Base-by-base conservation (phyloP, 2,329 filamentous ascomycete genomes). In the Chrysoporthe deuterocubensis region DNA sequence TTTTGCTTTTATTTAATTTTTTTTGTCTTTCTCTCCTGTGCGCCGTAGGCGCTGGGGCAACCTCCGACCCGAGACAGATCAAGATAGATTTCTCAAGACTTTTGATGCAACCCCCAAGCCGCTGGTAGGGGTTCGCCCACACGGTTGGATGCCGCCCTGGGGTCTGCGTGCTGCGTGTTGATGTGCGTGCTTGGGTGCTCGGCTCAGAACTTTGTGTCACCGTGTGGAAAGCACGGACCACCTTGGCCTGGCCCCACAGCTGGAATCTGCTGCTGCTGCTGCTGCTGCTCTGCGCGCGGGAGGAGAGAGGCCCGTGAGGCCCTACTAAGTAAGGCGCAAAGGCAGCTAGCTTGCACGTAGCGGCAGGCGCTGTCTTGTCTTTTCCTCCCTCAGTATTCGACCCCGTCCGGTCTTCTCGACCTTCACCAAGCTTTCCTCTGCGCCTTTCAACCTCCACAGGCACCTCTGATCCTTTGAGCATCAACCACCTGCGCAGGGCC, bases 141-240 rank as follows among this genome's bases (percentile, higher is more conserved):
- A 26, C 26, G 26, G 26, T 26, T 9, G 50, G 21, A 6, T 26
- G 9, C 50, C 50, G 13, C 32, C 16, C 50, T 32, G 32, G 50
- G 50, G 48, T 21, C 48, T 52, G 11, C 48, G 9, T 9, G 21
- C 26, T n/a, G 44, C 13, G 13, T 13, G 48, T 21, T 52, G n/a
- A 9, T 52, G 48, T n/a, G 9, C 46, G 13, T 7, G 46, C 46
- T n/a, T 6, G 6, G 21, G 26, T 40, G 54, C 54, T 57, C 40
- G 54, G 32, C 34, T 40, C 14, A 57, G 54, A 57, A 57, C 54
- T 57, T 57, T 57, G 54, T 57, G 54, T 40, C 34, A 37, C 54
- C 7, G 54, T 34, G 54, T 37, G 16, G 7, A 57, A n/a, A 37
- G 54, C 54, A 57, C 54, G 54, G 54, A 57, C 54, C 54, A 57